Evolutionary conservation across 2,329 filamentous ascomycete species (phyloP), one percentile per base, ranked within the genome.

Genomic region (Stachybotrys elegans): DNA sequence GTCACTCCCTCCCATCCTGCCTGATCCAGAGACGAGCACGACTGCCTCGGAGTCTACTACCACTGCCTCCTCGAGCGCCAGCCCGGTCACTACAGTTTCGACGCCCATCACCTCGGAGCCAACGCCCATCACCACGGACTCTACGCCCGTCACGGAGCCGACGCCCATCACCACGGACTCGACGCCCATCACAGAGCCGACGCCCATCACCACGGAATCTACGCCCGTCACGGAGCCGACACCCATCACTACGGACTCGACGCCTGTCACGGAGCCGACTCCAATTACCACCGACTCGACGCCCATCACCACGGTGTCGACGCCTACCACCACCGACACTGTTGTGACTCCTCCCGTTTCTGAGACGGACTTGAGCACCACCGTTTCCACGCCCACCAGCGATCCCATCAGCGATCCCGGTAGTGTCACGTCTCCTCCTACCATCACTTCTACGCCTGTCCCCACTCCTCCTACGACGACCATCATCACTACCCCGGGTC

Each of bases 1-100:
- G n/a, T n/a, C n/a, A n/a, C n/a, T n/a, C n/a, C n/a, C n/a, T n/a
- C n/a, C 50, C 3, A 17, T 50, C 17, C 40, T 51, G 5, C 46
- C 53, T 8, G 46, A 47, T 11, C 36, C 53, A 12, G 36, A 48
- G 23, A 41, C 34, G 4, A 40, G 31, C 11, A 29, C 38, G 5
- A 40, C 4, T 22, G 14, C 11, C 8, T 25, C 38, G 6, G 14
- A 13, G 21, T 12, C 21, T 9, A 32, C 40, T 31, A 13, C 22
- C 11, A 45, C 35, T 13, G 16, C 27, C 13, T 37, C 37, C 5
- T n/a, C n/a, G n/a, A n/a, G n/a, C n/a, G n/a, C n/a, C n/a, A n/a
- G n/a, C n/a, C n/a, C n/a, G n/a, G n/a, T n/a, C n/a, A n/a, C n/a
- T n/a, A n/a, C n/a, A n/a, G n/a, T n/a, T n/a, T n/a, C n/a, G n/a